These are phyloP conservation scores for Debaryomyces hansenii DNA, from an alignment of 805 yeast genomes.

Conservation along the genomic window DNA sequence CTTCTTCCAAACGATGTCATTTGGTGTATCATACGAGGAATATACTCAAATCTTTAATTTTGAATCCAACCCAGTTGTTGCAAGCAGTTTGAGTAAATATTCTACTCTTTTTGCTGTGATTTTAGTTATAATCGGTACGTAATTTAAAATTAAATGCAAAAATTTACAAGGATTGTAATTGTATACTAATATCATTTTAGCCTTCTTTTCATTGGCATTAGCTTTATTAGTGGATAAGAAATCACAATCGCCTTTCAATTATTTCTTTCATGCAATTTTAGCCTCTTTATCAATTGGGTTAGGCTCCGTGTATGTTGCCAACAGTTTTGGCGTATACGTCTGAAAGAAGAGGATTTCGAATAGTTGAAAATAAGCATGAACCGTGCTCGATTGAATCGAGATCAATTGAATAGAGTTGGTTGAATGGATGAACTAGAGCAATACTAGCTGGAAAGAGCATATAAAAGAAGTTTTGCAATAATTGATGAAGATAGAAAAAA, in stretches of 20 bases:
- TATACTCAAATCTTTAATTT: conserved; percentile 18
- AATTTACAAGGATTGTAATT: background rate
- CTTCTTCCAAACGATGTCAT: conserved; percentile 5
- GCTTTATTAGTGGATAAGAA: conserved; percentile 29
- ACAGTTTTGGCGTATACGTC: conserved; percentile 45
- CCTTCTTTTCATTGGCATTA: conserved; percentile 29
- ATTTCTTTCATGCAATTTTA: conserved; percentile 27
- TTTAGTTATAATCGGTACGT: conserved; percentile 25
- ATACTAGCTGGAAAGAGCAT: background rate
- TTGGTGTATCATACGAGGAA: conserved; percentile 30
- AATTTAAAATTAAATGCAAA: background rate
- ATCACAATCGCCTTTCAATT: conserved; percentile 22
- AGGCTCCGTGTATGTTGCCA: conserved; percentile 36
- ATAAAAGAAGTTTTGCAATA: background rate
- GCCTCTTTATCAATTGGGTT: conserved; percentile 41
- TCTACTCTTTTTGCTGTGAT: conserved; percentile 20
- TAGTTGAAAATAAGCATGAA: background rate
- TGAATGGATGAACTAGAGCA: background rate
- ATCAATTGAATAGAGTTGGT: background rate
- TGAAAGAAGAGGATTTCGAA: conserved; percentile 9
- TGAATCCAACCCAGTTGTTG: conserved; percentile 23
- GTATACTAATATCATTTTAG: conserved; percentile 18
- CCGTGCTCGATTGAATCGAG: background rate
- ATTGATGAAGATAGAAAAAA: background rate
- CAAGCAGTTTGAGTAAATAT: conserved; percentile 15